A percentile compares a stretch with the other conserved stretches of the same genome.
Conservation (phyloP, 2,329 filamentous ascomycete genomes). For the Waltergamsia citrina region DNA sequence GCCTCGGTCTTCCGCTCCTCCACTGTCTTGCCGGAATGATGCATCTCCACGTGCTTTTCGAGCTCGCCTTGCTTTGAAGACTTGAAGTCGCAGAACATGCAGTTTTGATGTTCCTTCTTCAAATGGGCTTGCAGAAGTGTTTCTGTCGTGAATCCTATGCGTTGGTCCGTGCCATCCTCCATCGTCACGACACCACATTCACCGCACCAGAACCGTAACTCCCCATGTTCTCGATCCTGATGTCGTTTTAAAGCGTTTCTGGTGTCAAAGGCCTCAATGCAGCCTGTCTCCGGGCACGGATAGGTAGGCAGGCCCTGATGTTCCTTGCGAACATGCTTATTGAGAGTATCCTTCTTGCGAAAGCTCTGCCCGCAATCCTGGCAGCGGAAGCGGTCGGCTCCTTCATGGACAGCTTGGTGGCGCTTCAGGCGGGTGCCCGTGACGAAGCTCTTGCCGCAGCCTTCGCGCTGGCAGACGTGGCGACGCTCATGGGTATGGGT, state of each 20-base stretch:
- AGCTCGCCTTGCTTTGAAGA: slow-evolving; percentile 60
- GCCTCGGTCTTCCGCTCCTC: slow-evolving; percentile 55
- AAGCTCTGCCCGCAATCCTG: slow-evolving; percentile 70
- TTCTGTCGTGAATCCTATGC: slow-evolving; percentile 61
- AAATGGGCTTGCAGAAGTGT: slow-evolving; percentile 65
- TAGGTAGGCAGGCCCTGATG: slow-evolving; percentile 68
- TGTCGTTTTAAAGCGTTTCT: slow-evolving; percentile 64
- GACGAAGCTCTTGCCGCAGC: slow-evolving; percentile 72
- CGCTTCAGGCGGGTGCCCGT: slow-evolving; percentile 69
- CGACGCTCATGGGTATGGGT: slow-evolving; percentile 64
- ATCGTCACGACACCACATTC: slow-evolving; percentile 47
- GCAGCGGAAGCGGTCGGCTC: slow-evolving; percentile 67
- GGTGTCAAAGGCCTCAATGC: slow-evolving; percentile 64
- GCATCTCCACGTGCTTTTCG: slow-evolving; percentile 67
- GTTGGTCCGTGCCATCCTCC: slow-evolving; percentile 27
- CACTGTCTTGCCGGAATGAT: slow-evolving; percentile 56
- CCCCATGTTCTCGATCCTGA: slow-evolving; percentile 57
- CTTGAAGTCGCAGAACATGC: slow-evolving; percentile 61
- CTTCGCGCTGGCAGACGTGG: slow-evolving; percentile 61
- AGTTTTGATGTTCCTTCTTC: slow-evolving; percentile 63
- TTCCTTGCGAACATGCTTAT: slow-evolving; percentile 69
- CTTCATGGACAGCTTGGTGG: slow-evolving; percentile 67
- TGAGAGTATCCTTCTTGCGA: slow-evolving; percentile 77
- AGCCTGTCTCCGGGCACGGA: slow-evolving; percentile 53
- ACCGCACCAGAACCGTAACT: slow-evolving; percentile 65